Evolutionary conservation across 371 early-diverging fungal genomes (phyloP).

Genomic region (Actinomortierella ambigua): DNA sequence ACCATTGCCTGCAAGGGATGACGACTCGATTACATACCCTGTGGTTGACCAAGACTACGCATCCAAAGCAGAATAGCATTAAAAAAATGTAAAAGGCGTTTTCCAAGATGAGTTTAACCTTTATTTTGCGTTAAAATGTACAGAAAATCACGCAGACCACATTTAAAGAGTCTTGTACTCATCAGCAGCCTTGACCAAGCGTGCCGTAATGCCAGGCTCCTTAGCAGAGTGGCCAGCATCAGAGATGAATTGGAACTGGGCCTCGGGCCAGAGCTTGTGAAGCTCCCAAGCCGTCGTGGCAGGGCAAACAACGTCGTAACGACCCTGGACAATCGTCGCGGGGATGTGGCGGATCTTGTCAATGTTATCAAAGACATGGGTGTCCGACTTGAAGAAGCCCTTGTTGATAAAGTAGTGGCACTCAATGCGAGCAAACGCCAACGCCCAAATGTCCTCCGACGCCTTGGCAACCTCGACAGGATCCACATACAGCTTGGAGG

Average conservation of each 20-base stretch:
- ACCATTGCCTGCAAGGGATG: neutral
- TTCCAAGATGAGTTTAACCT: neutral
- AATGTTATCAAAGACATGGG: constrained; percentile 60
- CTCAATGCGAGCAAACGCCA: constrained; percentile 72
- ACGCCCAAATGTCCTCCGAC: constrained; percentile 60
- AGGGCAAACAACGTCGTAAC: constrained; percentile 72
- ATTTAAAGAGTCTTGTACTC: constrained; percentile 52
- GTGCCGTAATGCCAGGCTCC: constrained; percentile 53
- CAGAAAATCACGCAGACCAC: too few species aligned
- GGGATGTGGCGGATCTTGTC: constrained; percentile 63
- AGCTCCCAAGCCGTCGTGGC: constrained; percentile 64
- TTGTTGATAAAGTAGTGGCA: constrained; percentile 70
- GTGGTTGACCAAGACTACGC: neutral
- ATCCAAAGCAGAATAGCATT: too few species aligned
- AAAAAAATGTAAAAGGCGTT: too few species aligned
- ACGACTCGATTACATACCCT: too few species aligned
- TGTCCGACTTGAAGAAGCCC: constrained; percentile 64
- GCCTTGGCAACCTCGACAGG: constrained; percentile 56
- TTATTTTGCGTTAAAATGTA: too few species aligned
- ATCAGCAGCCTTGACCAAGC: constrained; percentile 60
- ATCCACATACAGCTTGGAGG: constrained; percentile 55
- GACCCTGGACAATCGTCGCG: constrained; percentile 59
- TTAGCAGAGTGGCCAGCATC: constrained; percentile 69
- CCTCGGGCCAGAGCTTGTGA: constrained; percentile 67
- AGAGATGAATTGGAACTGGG: constrained; percentile 60